Base-by-base conservation (phyloP, 1,284 basidiomycete genomes). In the Malassezia equina region DNA sequence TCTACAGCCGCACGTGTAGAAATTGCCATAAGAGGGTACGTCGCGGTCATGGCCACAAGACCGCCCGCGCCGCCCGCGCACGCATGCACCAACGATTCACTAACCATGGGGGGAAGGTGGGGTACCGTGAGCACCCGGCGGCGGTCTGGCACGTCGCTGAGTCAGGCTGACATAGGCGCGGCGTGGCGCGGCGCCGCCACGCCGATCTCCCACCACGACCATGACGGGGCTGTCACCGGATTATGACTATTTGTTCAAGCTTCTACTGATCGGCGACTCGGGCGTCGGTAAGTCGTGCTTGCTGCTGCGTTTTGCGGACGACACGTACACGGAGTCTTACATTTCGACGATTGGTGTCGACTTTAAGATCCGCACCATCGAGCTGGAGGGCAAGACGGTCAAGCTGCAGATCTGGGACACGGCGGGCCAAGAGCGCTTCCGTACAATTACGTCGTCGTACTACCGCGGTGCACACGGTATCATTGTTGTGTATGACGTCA, bases 301-400 rank as follows among this genome's bases (percentile, higher is more conserved):
- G 24, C 70, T 78, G 33, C 69, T 78, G 39, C 75, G 77, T 40
- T 77, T 77, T 63, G 76, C 75, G 45, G 77, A 78, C 66, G 77
- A 78, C 67, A 77, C 77, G 48, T 78, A 78, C 66, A 78, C 76
- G 31, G 77, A 78, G 54, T 75, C 70, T 23, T 78, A 78, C 65
- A 78, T 78, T 60, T 78, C 77, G 27, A 78, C 64, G 27, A 66
- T 65, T 58, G 76, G 77, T 42, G 73, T 98, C 58, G 94, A 99
- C 80, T 99, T 98, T 81, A 99, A 99, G 86, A 98, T 99, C 79
- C 83, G 94, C 69, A 99, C 94, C 45, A 96, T 99, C 76, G 94
- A 99, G 78, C 82, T 99, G 52, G 94, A 98, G 77, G 93, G 93
- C 65, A 98, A 96, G 87, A 96, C 90, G 1, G 90, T 98, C 73